Evolutionary conservation across 139 green algal genomes (phyloP), one percentile per base, ranked within the genome.

Genomic region (Penium margaritaceum): DNA sequence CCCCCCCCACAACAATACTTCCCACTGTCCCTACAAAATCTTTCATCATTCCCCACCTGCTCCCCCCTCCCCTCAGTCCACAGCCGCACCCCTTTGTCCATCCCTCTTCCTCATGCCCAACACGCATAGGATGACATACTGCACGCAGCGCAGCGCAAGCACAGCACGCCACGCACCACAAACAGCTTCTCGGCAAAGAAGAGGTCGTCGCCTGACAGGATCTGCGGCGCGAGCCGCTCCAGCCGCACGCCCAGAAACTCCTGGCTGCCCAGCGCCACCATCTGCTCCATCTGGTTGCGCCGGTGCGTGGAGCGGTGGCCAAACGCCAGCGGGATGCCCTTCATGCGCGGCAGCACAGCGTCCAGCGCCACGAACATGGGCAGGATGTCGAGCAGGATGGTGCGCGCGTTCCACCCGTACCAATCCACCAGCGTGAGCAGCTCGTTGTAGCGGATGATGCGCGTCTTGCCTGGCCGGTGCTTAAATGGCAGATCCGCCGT

Each of bases 101-200:
- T n/a, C n/a, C n/a, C n/a, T n/a, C n/a, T n/a, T n/a, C n/a, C n/a
- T n/a, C n/a, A n/a, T n/a, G n/a, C n/a, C n/a, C n/a, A n/a, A n/a
- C n/a, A n/a, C n/a, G n/a, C n/a, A n/a, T n/a, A n/a, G n/a, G n/a
- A n/a, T n/a, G n/a, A n/a, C n/a, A n/a, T n/a, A n/a, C n/a, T n/a
- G n/a, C n/a, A n/a, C n/a, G n/a, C n/a, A n/a, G n/a, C n/a, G n/a
- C n/a, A n/a, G n/a, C n/a, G n/a, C n/a, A n/a, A 51, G 41, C 7
- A 57, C 46, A 19, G 21, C 46, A 57, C 27, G 46, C 5, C 51
- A 60, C 51, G 35, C 44, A 74, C 66, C 37, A 74, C 29, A 63
- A 74, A 35, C 21, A 74, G 41, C 32, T n/a, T 64, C 19, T 74
- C 36, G 27, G 66, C 66, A 41, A 64, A 74, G 41, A 74, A 74